phyloP scores from a whole-genome alignment of 495 filamentous ascomycete species.

The Podospora comata region DNA sequence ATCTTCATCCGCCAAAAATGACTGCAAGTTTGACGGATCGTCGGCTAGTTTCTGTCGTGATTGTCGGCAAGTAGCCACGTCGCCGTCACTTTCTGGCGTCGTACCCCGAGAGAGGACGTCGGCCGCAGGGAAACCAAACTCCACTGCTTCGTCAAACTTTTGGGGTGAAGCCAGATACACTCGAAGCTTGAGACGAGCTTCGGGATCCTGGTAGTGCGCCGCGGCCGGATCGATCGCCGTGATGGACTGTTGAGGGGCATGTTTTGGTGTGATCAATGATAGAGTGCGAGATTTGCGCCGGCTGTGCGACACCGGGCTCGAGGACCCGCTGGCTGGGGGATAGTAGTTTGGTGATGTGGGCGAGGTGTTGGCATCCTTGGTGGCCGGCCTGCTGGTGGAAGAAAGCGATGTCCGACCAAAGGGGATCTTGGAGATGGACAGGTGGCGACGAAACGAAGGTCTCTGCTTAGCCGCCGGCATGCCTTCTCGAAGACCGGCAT shows the following conservation, averaged over 20 bases:
- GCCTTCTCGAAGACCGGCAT: conserved; percentile 45
- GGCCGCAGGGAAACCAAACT: conserved; percentile 83
- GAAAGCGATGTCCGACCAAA: conserved; percentile 51
- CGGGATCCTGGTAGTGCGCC: conserved; percentile 85
- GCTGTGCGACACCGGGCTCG: conserved; percentile 30
- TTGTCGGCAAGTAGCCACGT: conserved; percentile 22
- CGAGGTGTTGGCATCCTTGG: conserved; percentile 35
- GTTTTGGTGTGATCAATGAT: conserved; percentile 48
- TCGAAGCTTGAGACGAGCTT: conserved; percentile 80
- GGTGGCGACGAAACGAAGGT: conserved; percentile 51
- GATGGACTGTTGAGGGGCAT: conserved; percentile 46
- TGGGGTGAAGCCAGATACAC: conserved; percentile 88
- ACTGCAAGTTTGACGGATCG: conserved; percentile 40
- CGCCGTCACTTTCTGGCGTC: conserved; percentile 12
- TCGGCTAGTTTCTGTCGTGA: conserved; percentile 32
- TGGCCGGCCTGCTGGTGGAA: conserved; percentile 37
- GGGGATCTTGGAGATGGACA: conserved; percentile 54
- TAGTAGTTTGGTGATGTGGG: conserved; percentile 36
- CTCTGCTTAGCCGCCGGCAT: conserved; percentile 40
- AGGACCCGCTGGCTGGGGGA: conserved; percentile 30
- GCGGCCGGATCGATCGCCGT: conserved; percentile 67
- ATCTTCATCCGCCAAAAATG: conserved; percentile 50
- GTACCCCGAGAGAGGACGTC: conserved; percentile 34
- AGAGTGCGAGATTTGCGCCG: conserved; percentile 48
- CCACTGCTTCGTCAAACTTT: conserved; percentile 92